Evolutionary conservation across 768 basidiomycete species (phyloP), one percentile per base, ranked within the genome.

Genomic region (Coprinopsis sp.): DNA sequence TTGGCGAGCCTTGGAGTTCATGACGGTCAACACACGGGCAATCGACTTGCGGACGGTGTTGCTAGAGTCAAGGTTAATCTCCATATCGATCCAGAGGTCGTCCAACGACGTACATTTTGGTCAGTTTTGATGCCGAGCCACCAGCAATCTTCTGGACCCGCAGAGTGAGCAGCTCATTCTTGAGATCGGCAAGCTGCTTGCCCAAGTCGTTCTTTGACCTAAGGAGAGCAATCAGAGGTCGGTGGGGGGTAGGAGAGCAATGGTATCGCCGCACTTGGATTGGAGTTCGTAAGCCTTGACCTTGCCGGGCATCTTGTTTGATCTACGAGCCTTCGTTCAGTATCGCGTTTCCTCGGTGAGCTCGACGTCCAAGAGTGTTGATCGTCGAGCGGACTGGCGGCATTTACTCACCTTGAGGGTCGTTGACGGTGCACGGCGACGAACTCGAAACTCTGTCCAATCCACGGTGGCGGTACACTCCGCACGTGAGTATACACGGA

Each of bases 61-160:
- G 71, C 96, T 99, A 55, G 19, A 49, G 16, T 40, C 34, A 28
- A 18, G 21, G 50, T 18, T 2, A 44, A 29, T 23, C 36, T 33
- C 41, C 42, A 41, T 33, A 36, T 51, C n/a, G 47, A 33, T 47
- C 10, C 28, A 24, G 37, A 25, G 33, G 24, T 37, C 24, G 42
- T 22, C 25, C 3, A 3, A 43, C 11, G 19, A 79, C 87, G 61
- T 69, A 99, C 96, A 99, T 98, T 77, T 89, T 92, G 61, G 91
- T 94, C 58, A 99, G 79, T 74, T 98, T 98, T 47, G 91, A 84
- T 49, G 94, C 86, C 57, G 91, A 89, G 27, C 93, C 92, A 62
- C 93, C 93, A 51, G 91, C 89, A 63, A 95, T 91, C 81, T 97
- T 97, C 79, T 96, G 92, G 54, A 99, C 96, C 61, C 95, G 85